Evolutionary conservation across 306 rosid genomes (phyloP).

Genomic region (Fagus sylvatica): DNA sequence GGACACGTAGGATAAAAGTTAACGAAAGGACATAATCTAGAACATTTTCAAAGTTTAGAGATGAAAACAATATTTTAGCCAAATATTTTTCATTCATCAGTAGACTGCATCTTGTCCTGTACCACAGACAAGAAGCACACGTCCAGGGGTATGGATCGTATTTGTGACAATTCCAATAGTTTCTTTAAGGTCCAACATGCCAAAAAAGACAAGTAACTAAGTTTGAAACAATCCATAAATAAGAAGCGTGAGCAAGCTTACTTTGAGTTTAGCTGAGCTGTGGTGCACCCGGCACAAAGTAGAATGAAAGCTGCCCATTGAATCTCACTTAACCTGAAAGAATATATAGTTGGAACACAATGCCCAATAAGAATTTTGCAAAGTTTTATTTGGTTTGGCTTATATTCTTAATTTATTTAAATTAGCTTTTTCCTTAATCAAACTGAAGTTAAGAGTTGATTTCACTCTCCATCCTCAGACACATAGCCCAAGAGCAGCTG

Average conservation of each 20-base stretch:
- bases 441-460: slow-evolving; percentile 9
- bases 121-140: slow-evolving; percentile 6
- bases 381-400: neutral
- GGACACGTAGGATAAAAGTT: too few species aligned
- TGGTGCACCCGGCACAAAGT: slow-evolving; percentile 91
- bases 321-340: slow-evolving; percentile 86
- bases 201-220: neutral
- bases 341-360: slow-evolving; percentile 27
- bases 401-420: neutral
- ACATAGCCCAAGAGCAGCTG: neutral
- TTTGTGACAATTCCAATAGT: slow-evolving; percentile 19
- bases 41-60: too few species aligned
- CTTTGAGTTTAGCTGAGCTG: slow-evolving; percentile 89
- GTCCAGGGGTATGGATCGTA: slow-evolving; percentile 15
- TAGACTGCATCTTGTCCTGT: neutral
- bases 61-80: too few species aligned
- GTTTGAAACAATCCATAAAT: neutral
- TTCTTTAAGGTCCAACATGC: slow-evolving; percentile 21
- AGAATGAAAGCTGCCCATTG: slow-evolving; percentile 99
- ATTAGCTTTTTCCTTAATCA: slow-evolving; percentile 2
- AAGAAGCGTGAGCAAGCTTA: slow-evolving; percentile 37
- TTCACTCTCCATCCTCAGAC: neutral
- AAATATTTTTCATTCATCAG: slow-evolving; percentile 2
- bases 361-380: neutral
- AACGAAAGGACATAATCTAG: too few species aligned